Conservation (phyloP, 2,329 filamentous ascomycete genomes). For the Pseudogymnoascus sp. region DNA sequence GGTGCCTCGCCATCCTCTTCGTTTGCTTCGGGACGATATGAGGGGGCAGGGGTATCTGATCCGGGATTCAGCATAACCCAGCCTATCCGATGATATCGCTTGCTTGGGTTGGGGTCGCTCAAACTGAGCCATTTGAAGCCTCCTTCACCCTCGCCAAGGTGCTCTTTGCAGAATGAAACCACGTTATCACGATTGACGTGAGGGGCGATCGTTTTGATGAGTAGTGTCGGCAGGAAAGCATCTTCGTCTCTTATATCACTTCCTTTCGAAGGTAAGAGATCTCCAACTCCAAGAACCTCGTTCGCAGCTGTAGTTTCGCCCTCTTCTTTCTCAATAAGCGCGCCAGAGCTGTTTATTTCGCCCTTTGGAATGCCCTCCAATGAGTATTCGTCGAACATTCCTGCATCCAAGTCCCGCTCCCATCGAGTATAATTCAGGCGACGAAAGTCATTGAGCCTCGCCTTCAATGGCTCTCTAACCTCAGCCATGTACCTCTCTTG, state of each 20-base stretch:
- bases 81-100: slow-evolving; percentile 93
- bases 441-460: slow-evolving; percentile 71
- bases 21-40: slow-evolving; percentile 65
- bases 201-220: slow-evolving; percentile 97
- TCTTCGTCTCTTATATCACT: slow-evolving; percentile 86
- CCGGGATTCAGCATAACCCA: slow-evolving; percentile 94
- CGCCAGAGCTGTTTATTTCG: slow-evolving; percentile 79
- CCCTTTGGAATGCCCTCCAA: slow-evolving; percentile 90
- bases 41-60: slow-evolving; percentile 50
- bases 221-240: slow-evolving; percentile 77
- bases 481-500: slow-evolving; percentile 87
- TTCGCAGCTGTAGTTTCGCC: slow-evolving; percentile 86
- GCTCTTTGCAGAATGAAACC: slow-evolving; percentile 88
- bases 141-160: slow-evolving; percentile 81
- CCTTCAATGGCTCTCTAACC: slow-evolving; percentile 64
- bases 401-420: slow-evolving; percentile 77
- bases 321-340: slow-evolving; percentile 86
- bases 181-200: slow-evolving; percentile 91
- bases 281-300: slow-evolving; percentile 86
- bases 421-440: slow-evolving; percentile 74
- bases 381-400: slow-evolving; percentile 88
- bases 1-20: slow-evolving; percentile 47
- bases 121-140: slow-evolving; percentile 94
- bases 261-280: slow-evolving; percentile 73
- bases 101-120: slow-evolving; percentile 92